These are phyloP conservation scores for Fraxinus ornus DNA, from an alignment of 305 asterid genomes.

Conservation along the genomic window DNA sequence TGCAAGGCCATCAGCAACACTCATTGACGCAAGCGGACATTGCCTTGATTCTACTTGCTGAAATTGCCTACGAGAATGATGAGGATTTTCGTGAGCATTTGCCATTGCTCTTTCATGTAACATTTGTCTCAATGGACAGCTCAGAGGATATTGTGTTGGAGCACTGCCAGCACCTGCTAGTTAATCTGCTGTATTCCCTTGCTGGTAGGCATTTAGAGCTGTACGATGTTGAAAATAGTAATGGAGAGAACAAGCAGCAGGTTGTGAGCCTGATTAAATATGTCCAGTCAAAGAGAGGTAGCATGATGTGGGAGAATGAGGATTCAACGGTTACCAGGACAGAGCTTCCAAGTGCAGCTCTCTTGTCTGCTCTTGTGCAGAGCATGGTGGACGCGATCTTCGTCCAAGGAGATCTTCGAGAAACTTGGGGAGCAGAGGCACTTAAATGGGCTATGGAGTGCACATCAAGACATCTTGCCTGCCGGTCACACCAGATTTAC, in stretches of 20 bases:
- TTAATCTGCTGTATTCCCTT: constrained; percentile 89
- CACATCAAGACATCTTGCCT: constrained; percentile 97
- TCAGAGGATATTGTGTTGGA: constrained; percentile 98
- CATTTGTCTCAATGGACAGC: constrained; percentile 99
- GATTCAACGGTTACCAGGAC: constrained; percentile 82
- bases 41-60: constrained; percentile 90
- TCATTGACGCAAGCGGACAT: constrained; percentile 92
- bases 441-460: constrained; percentile 99
- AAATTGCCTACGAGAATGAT: constrained; percentile 97
- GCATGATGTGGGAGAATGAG: constrained; percentile 99
- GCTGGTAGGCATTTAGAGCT: constrained; percentile 98
- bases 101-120: constrained; percentile 94
- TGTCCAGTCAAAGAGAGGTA: constrained; percentile 95
- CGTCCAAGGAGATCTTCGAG: constrained; percentile 98
- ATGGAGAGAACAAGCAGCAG: constrained; percentile 98
- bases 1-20: constrained; percentile 99
- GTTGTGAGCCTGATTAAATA: constrained; percentile 94
- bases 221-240: constrained; percentile 90
- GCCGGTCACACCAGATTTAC: constrained; percentile 98
- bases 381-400: constrained; percentile 99
- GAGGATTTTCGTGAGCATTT: constrained; percentile 99
- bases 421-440: constrained; percentile 98
- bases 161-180: constrained; percentile 97
- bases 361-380: constrained; percentile 94
- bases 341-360: constrained; percentile 96